Base-by-base conservation (phyloP, 148 eudicot species). In the Persicaria tinctoria region DNA sequence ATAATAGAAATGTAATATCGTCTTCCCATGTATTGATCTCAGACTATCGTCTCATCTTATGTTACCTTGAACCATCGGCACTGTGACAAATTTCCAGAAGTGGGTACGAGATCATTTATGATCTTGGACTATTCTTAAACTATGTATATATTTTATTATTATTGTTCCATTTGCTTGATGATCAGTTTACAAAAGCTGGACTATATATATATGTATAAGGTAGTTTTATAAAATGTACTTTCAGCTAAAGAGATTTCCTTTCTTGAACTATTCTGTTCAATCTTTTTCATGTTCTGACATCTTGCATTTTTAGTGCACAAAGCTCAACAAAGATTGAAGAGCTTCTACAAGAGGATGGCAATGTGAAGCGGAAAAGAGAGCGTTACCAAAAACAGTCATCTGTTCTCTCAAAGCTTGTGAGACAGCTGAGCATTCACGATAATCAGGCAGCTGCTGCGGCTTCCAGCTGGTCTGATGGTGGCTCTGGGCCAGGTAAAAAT, bases 311-410 rank as follows among this genome's bases (percentile, higher is more conserved):
- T 73, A 95, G 98, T 81, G 76, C 85, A 76, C 98, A 95, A 86
- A 95, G 90, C 81, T 84, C 88, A 2, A 84, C 86, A 57, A 90
- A 82, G 84, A 90, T 92, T 78, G 98, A 95, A 78, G 97, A 95
- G 79, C 89, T 95, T 74, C 93, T 95, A 68, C 90, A 83, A 85
- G 98, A 95, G 84, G 98, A 95, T 81, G 90, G 89, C 20, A 95
- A 95, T 82, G 89, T 85, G 68, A 95, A 88, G 79, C 87, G 89
- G 46, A 89, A 73, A 80, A 85, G 98, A 82, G 98, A 95, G 14
- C 96, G 90, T 48, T 77, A 76, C 78, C 93, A 89, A 77, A 95
- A 95, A 79, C 98, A 95, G 74, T 92, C 97, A 50, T 74, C 96
- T 69, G 79, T 95, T 76, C 91, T 95, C 60, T 90, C 96, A 32